phyloP scores from a whole-genome alignment of 768 basidiomycete genomes.

The Mycena capillaripes region DNA sequence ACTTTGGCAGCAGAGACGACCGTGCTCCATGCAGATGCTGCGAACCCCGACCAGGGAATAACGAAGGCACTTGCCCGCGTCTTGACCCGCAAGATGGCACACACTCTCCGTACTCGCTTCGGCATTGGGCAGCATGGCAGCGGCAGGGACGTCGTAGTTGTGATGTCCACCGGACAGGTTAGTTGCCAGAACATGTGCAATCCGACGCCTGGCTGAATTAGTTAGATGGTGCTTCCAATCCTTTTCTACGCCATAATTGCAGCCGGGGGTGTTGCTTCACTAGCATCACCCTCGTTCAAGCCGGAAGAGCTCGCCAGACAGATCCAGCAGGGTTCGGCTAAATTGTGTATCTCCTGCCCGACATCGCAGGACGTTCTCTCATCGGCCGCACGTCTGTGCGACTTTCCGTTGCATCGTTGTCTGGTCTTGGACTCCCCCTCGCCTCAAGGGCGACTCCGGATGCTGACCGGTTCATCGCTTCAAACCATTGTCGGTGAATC shows the following conservation, averaged over 20 bases:
- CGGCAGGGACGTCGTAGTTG: constrained; percentile 31
- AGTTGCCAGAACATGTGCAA: neutral
- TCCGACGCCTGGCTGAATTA: neutral
- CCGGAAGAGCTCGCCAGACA: constrained; percentile 26
- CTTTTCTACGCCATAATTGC: constrained; percentile 34
- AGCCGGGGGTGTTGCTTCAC: constrained; percentile 29
- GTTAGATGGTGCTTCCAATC: constrained; percentile 28
- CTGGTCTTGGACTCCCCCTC: constrained; percentile 25
- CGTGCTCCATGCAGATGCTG: constrained; percentile 32
- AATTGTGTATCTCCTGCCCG: constrained; percentile 29
- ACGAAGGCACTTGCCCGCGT: constrained; percentile 27
- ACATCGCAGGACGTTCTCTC: constrained; percentile 2
- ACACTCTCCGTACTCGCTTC: constrained; percentile 28
- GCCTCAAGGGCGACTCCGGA: constrained; percentile 14
- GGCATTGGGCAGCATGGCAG: constrained; percentile 22
- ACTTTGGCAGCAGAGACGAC: constrained; percentile 18
- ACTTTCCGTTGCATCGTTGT: constrained; percentile 25
- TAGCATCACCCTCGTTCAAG: constrained; percentile 26
- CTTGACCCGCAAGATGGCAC: constrained; percentile 30
- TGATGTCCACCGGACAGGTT: constrained; percentile 29
- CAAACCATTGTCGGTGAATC: constrained; percentile 23
- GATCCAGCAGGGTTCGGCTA: constrained; percentile 26
- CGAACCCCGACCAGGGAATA: constrained; percentile 21
- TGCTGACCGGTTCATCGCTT: constrained; percentile 19
- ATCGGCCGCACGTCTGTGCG: constrained; percentile 22